Percentiles rank a stretch among this genome's conserved stretches.
Evolutionary conservation across 331 rosid genomes (phyloP).

Genomic region (Dryas integrifolia): DNA sequence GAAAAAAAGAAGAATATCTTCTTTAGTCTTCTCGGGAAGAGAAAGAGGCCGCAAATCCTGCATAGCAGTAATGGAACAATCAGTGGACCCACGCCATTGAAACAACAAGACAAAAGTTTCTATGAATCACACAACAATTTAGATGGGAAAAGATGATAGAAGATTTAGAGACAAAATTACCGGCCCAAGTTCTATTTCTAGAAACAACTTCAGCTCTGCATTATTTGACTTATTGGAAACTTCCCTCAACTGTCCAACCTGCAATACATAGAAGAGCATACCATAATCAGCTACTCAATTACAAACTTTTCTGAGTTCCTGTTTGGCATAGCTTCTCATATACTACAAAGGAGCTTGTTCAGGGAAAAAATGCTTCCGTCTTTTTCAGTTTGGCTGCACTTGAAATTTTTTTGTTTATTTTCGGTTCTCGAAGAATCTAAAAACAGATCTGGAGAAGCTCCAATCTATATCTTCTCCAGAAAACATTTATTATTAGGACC

Average conservation of each 20-base stretch:
- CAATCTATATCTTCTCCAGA: background rate
- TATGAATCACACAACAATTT: background rate
- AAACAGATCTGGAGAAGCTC: background rate
- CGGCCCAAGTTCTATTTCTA: slow-evolving; percentile 79
- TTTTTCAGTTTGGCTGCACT: no score
- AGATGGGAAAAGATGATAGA: no score
- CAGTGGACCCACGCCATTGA: background rate
- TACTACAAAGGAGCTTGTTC: no score
- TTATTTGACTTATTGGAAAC: slow-evolving; percentile 82
- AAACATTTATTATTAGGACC: no score
- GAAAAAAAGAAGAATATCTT: slow-evolving; percentile 81
- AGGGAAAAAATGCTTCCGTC: no score
- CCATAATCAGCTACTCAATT: background rate
- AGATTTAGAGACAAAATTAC: slow-evolving; percentile 39
- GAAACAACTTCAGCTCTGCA: slow-evolving; percentile 76
- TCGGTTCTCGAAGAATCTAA: no score
- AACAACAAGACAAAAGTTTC: background rate
- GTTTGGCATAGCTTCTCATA: background rate
- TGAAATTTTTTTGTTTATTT: no score
- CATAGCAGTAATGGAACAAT: background rate
- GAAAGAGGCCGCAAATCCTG: slow-evolving; percentile 69
- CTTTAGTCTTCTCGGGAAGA: slow-evolving; percentile 87
- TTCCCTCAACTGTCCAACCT: slow-evolving; percentile 95
- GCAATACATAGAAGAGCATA: slow-evolving; percentile 13
- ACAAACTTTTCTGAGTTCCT: background rate